Conservation (phyloP, 1,284 basidiomycete genomes). For the Rhodotorula sp. region DNA sequence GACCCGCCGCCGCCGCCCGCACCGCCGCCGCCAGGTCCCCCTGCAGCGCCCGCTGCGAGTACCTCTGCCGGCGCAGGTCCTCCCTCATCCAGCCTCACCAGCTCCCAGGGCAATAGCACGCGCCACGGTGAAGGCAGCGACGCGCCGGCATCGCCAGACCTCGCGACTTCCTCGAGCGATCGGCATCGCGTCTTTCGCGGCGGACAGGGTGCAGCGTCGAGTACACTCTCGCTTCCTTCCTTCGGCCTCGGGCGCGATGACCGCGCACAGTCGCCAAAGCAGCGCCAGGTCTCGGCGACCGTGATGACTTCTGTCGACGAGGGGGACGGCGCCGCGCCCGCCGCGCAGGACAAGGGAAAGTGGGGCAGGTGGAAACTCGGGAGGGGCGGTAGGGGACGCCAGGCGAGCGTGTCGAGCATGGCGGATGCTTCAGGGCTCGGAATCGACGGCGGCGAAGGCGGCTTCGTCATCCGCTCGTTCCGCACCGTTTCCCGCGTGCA, state of each 20-base stretch:
- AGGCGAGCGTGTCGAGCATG: conserved; percentile 17
- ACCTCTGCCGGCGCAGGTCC: not conserved
- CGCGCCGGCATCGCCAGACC: not conserved
- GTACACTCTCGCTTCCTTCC: conserved; percentile 17
- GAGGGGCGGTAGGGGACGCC: not conserved
- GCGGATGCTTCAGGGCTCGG: not conserved
- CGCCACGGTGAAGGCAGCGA: conserved; percentile 7
- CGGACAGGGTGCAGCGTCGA: conserved; percentile 1
- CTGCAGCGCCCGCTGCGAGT: not conserved
- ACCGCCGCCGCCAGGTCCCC: not conserved
- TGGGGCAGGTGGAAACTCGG: conserved; percentile 25
- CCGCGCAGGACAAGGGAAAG: conserved; percentile 8
- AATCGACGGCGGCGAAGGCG: conserved; percentile 10
- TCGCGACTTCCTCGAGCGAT: not conserved
- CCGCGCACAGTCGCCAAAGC: not conserved
- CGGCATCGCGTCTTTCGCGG: conserved; percentile 4
- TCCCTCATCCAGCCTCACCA: no score
- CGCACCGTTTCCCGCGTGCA: conserved; percentile 40
- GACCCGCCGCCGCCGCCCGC: not conserved
- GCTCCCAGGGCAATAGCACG: not conserved
- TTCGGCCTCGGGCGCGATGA: not conserved
- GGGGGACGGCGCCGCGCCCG: not conserved
- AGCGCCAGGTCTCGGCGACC: conserved; percentile 15
- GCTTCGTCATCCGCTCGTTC: conserved; percentile 40
- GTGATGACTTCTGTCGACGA: not conserved